These are phyloP conservation scores for Haematococcus lacustris DNA, from an alignment of 139 green algal genomes.

Conservation along the genomic window DNA sequence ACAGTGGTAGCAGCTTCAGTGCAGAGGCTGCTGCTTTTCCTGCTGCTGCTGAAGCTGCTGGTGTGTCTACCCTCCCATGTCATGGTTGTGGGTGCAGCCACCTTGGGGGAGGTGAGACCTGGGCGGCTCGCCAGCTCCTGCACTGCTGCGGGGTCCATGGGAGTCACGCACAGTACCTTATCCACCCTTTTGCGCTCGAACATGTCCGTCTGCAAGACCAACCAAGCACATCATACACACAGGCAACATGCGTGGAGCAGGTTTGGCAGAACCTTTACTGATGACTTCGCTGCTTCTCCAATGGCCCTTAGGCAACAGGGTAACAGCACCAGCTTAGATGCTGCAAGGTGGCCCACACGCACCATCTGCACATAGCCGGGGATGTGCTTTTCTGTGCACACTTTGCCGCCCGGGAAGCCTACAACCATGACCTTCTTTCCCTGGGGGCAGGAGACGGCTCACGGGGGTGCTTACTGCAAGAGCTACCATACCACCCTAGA, in stretches of 20 bases:
- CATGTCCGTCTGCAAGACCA: slow-evolving; percentile 14
- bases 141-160: slow-evolving; percentile 21
- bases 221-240: not conserved
- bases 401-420: slow-evolving; percentile 46
- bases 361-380: slow-evolving; percentile 46
- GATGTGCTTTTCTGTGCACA: slow-evolving; percentile 54
- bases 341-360: not conserved
- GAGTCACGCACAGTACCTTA: slow-evolving; percentile 40
- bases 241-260: not conserved
- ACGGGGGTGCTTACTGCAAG: not conserved
- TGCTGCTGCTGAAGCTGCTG: too few species aligned
- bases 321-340: not conserved
- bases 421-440: slow-evolving; percentile 46
- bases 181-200: slow-evolving; percentile 24
- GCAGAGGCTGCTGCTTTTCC: too few species aligned
- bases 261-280: not conserved
- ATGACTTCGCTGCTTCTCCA: not conserved
- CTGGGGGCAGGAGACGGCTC: slow-evolving; percentile 9
- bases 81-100: too few species aligned
- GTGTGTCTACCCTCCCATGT: too few species aligned
- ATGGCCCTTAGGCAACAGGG: not conserved
- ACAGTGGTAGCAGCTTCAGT: too few species aligned
- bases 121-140: slow-evolving; percentile 11
- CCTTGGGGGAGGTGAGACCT: not conserved
- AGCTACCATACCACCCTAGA: not conserved